Evolutionary conservation across 306 rosid species (phyloP), one percentile per base, ranked within the genome.

Genomic region (Glycine soja): DNA sequence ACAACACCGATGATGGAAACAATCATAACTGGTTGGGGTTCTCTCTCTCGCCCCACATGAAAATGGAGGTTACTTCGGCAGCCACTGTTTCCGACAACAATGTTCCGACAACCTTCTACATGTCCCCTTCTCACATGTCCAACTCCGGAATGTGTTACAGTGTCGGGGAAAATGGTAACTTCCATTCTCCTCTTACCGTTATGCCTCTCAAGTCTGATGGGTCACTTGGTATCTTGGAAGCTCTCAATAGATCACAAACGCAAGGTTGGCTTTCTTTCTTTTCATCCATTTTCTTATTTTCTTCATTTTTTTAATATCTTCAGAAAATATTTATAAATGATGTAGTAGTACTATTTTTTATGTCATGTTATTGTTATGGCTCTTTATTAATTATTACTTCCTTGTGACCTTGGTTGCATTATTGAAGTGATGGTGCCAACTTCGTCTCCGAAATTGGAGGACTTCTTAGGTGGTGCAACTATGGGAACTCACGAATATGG

Each of bases 201-300:
- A 93, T 96, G 99, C 99, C 99, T 38, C 92, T 96, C 63, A 96
- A 90, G 62, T 93, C 92, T 2, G 98, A 96, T 75, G 99, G 97
- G 2, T 96, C 99, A 18, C 99, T 96, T 51, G 92, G 97, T 15
- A 85, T 96, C 70, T 89, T 93, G 92, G 97, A 96, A 85, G 94
- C 98, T 80, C 89, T 91, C 78, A 56, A 57, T 47, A 83, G 92
- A 86, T 92, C 94, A 78, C 97, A 90, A 74, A 15, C 93, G 3
- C 92, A 86, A 91, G 97, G 98, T 93, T 76, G 8, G 34, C 3
- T 77, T 10, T 15, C 30, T 24, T 24, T 24, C 2, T 10, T 64
- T 32, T 64, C 9, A 24, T 24, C 30, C 2, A 4, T 15, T 16
- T n/a, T 42, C 42, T 1, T 57, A 8, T 46, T 62, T 42, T 53